A percentile compares a stretch with the other conserved stretches of the same genome.
These are phyloP conservation scores for Trichosporon sp. DNA, from an alignment of 1,284 basidiomycete species.

Conservation along the genomic window DNA sequence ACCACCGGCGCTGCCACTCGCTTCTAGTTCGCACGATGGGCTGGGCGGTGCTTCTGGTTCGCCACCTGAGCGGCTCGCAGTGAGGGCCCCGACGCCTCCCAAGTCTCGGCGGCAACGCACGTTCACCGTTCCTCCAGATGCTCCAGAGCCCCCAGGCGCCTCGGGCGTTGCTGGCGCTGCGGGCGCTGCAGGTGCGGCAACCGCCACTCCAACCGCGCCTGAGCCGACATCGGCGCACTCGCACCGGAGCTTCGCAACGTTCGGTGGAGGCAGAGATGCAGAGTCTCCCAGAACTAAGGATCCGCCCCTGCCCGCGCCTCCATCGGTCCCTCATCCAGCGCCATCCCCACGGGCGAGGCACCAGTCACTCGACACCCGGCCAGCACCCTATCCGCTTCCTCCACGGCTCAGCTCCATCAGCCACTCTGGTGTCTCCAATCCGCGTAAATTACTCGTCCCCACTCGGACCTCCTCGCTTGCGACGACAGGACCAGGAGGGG, in stretches of 20 bases:
- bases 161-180: background rate
- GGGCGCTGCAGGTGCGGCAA: background rate
- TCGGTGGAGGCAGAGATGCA: background rate
- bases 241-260: background rate
- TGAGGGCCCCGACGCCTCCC: background rate
- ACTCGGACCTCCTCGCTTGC: background rate
- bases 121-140: background rate
- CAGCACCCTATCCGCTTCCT: background rate
- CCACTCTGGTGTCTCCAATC: background rate
- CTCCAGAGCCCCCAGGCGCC: background rate
- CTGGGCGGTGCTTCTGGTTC: background rate
- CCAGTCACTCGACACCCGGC: background rate
- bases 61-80: background rate
- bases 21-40: background rate
- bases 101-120: background rate
- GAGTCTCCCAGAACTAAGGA: background rate
- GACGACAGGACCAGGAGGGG: background rate
- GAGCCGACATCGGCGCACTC: background rate
- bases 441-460: background rate
- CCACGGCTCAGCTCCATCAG: background rate
- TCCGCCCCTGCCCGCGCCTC: background rate
- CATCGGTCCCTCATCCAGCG: background rate
- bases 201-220: background rate
- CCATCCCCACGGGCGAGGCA: background rate
- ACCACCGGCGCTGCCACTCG: background rate